Evolutionary conservation across 2,329 filamentous ascomycete species (phyloP).

Genomic region (Botryotinia convoluta): DNA sequence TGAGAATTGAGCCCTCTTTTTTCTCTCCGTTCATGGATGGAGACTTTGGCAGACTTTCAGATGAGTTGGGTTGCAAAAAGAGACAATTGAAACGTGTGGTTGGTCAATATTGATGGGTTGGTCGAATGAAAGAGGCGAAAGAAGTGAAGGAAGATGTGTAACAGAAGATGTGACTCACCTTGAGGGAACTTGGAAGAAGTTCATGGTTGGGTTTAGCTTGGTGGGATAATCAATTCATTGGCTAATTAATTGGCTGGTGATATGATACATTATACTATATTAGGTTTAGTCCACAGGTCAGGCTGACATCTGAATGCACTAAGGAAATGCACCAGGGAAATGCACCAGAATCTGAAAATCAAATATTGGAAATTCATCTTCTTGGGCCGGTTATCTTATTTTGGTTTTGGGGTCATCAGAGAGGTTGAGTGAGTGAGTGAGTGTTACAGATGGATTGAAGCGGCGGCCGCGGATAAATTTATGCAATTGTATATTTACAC

Average conservation of each 20-base stretch:
- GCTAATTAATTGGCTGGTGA: not conserved
- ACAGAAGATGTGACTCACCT: slow-evolving; percentile 17
- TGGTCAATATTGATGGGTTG: slow-evolving; percentile 15
- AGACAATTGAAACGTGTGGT: slow-evolving; percentile 13
- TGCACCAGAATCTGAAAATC: not conserved
- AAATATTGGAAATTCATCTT: not conserved
- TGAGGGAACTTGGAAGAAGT: not conserved
- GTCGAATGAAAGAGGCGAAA: slow-evolving; percentile 17
- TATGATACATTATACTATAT: slow-evolving; percentile 3
- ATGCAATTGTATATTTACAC: not conserved
- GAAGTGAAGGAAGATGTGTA: slow-evolving; percentile 1
- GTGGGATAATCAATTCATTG: not conserved
- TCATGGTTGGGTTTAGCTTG: slow-evolving; percentile 7
- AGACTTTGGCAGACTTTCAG: not conserved
- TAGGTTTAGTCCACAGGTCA: not conserved
- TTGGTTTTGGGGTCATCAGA: no score
- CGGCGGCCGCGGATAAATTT: slow-evolving; percentile 17
- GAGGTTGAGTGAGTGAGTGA: not conserved
- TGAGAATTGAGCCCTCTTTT: not conserved
- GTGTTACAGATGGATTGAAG: not conserved
- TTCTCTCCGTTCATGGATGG: not conserved
- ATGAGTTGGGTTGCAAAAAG: slow-evolving; percentile 11
- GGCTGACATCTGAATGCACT: not conserved
- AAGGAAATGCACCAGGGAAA: not conserved
- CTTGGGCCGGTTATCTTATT: no score